These are phyloP conservation scores for Solanum rostratum DNA, from an alignment of 257 asterid genomes.

Conservation along the genomic window DNA sequence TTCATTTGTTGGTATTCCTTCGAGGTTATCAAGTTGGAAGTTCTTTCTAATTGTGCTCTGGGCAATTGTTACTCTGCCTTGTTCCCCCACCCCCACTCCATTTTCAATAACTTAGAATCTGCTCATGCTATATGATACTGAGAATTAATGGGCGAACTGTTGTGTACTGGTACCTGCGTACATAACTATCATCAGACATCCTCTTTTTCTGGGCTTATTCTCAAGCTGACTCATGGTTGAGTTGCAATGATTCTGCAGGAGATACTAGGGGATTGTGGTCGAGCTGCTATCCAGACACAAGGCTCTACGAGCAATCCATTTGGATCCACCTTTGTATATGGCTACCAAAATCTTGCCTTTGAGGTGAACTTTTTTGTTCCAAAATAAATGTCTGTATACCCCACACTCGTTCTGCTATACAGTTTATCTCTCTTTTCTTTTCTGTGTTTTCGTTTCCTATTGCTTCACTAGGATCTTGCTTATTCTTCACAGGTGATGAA, in stretches of 20 bases:
- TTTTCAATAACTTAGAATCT: background rate
- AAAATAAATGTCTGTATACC: background rate
- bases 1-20: background rate
- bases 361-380: conserved; percentile 36
- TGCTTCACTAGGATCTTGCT: background rate
- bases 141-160: background rate
- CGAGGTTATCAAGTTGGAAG: background rate
- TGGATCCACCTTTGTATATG: conserved; percentile 80
- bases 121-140: background rate
- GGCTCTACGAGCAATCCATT: conserved; percentile 75
- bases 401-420: background rate
- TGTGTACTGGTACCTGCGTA: background rate
- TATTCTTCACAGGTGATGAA: conserved; percentile 56
- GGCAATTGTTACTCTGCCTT: background rate
- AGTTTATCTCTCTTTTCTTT: background rate
- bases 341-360: conserved; percentile 65
- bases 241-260: conserved; percentile 31
- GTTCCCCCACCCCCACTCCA: background rate
- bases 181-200: background rate
- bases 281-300: conserved; percentile 76
- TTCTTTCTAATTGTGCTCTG: background rate
- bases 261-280: conserved; percentile 71
- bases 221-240: background rate
- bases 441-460: background rate
- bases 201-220: background rate